Percentiles rank a stretch among this genome's conserved stretches.
phyloP scores from a whole-genome alignment of 805 yeast genomes.

The Myxozyma melibiosi region DNA sequence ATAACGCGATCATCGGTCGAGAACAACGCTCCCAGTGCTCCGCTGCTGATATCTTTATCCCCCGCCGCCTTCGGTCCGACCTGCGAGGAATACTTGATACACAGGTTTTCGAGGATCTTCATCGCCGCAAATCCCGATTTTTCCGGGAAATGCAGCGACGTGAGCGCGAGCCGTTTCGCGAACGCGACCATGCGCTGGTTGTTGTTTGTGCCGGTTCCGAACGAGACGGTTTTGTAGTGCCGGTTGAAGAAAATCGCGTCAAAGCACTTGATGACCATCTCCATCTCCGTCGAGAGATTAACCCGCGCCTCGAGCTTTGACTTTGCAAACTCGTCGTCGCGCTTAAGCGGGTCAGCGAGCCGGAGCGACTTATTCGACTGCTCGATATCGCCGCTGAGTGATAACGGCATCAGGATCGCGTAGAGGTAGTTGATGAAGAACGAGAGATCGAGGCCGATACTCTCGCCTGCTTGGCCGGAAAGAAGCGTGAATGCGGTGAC shows the following conservation, averaged over 20 bases:
- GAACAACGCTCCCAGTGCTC: slow-evolving; percentile 69
- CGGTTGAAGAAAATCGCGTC: slow-evolving; percentile 81
- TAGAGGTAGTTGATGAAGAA: slow-evolving; percentile 78
- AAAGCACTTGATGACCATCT: slow-evolving; percentile 71
- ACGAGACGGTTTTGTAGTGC: slow-evolving; percentile 28
- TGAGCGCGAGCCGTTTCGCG: slow-evolving; percentile 73
- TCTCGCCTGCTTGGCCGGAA: slow-evolving; percentile 69
- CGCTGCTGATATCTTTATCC: slow-evolving; percentile 13
- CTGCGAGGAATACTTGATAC: slow-evolving; percentile 59
- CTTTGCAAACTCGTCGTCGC: not conserved
- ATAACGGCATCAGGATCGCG: slow-evolving; percentile 62
- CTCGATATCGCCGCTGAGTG: slow-evolving; percentile 82
- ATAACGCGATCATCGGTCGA: slow-evolving; percentile 86
- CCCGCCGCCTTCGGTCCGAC: slow-evolving; percentile 5
- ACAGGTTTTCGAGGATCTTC: slow-evolving; percentile 75
- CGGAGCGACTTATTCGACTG: slow-evolving; percentile 79
- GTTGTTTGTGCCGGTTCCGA: slow-evolving; percentile 31
- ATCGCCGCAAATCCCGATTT: slow-evolving; percentile 77
- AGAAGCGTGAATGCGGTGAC: slow-evolving; percentile 88
- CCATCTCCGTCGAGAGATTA: slow-evolving; percentile 86
- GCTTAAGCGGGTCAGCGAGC: slow-evolving; percentile 70
- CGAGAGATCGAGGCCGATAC: slow-evolving; percentile 78
- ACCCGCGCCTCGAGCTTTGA: slow-evolving; percentile 50
- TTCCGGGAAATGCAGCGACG: slow-evolving; percentile 78
- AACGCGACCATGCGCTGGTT: slow-evolving; percentile 66